These are phyloP conservation scores for Colletotrichum sp. DNA, from an alignment of 2,329 filamentous ascomycete genomes.

Conservation along the genomic window DNA sequence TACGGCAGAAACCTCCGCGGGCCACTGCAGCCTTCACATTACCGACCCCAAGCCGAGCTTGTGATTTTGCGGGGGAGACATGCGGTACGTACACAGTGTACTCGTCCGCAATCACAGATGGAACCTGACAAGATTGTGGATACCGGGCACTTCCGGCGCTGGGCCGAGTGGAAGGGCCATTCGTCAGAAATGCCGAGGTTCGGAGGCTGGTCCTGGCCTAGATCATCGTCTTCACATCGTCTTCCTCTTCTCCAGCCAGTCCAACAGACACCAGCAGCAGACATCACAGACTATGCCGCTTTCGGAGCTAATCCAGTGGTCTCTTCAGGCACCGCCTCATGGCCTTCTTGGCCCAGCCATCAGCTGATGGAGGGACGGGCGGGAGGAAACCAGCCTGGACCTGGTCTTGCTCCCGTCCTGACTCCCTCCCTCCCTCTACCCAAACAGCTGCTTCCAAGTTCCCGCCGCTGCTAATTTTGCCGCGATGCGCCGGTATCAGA, in stretches of 20 bases:
- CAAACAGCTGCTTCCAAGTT: not conserved
- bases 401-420: not conserved
- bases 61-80: conserved; percentile 58
- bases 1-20: not conserved
- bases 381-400: conserved; percentile 4
- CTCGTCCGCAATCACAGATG: not conserved
- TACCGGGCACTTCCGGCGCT: conserved; percentile 9
- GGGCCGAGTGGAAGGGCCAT: conserved; percentile 4
- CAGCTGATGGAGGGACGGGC: not conserved
- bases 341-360: not conserved
- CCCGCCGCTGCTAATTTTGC: not conserved
- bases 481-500: not conserved
- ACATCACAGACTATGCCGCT: not conserved
- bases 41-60: conserved; percentile 61
- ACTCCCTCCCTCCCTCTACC: not conserved
- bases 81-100: not conserved
- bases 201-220: conserved; percentile 3
- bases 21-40: conserved; percentile 31
- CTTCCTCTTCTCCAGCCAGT: not conserved
- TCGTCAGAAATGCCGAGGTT: conserved; percentile 21
- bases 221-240: not conserved
- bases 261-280: not conserved
- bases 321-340: not conserved
- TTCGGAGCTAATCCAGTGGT: not conserved
- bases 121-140: not conserved